A percentile compares a stretch with the other conserved stretches of the same genome.
Conservation (phyloP, 805 yeast genomes). For the Wickerhamiella vanderwaltii region DNA sequence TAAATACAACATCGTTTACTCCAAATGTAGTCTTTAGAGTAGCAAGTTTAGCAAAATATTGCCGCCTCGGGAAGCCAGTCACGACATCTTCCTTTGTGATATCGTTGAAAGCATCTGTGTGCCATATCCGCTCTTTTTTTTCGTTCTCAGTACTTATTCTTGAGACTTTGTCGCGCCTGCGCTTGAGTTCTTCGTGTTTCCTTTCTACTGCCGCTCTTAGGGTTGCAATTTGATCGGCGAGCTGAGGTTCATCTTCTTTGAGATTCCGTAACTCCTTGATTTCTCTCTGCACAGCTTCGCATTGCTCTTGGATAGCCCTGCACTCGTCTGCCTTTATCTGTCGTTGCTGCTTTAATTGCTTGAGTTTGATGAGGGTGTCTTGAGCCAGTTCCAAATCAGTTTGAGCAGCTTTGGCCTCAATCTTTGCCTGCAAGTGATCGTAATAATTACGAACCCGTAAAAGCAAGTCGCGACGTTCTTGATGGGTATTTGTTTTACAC, state of each 20-base stretch:
- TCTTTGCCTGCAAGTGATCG: slow-evolving; percentile 2
- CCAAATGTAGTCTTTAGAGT: background rate
- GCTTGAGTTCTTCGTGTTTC: background rate
- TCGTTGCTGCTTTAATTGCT: background rate
- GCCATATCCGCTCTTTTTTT: too few relatives aligned
- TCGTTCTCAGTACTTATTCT: too few relatives aligned
- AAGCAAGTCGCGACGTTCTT: background rate
- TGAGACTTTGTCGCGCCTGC: too few relatives aligned
- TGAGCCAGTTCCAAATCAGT: background rate
- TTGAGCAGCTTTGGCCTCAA: background rate
- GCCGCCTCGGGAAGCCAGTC: background rate
- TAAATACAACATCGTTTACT: background rate
- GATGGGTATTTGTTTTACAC: background rate
- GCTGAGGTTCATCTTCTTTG: background rate
- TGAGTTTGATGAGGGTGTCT: background rate
- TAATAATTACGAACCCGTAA: background rate
- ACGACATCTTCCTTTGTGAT: background rate
- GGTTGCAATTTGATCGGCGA: background rate
- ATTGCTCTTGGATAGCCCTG: background rate
- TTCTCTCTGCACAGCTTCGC: background rate
- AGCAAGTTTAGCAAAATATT: background rate
- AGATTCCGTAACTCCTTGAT: background rate
- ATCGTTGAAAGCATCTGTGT: too few relatives aligned
- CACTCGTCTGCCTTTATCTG: background rate
- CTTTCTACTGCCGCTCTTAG: background rate